Base-by-base conservation (phyloP, 2,329 filamentous ascomycete genomes). In the Ophiostoma quercus region DNA sequence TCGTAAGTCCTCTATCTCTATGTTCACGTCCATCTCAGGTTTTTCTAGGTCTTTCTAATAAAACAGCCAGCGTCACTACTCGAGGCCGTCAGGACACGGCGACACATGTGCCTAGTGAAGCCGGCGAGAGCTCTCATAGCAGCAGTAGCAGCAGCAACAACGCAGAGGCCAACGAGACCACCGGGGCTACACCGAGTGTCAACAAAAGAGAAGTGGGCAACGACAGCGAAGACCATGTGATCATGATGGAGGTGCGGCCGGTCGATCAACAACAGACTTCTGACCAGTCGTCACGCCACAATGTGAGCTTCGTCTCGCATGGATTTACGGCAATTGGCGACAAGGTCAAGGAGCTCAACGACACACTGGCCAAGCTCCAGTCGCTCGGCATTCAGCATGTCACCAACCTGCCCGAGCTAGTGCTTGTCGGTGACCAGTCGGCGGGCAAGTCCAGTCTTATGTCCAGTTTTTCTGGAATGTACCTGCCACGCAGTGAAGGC, bases 391-490 rank as follows among this genome's bases (percentile, higher is more conserved):
- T 96, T 0, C 88, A 90, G 67, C 86, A 90, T 22, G 85, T 88
- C 4, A 85, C 92, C 0, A 85, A 87, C 0, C 81, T 96, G 0
- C 92, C 93, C 0, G 92, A 92, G 74, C 87, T 96, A 11, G 90
- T 94, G 6, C 86, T 96, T 0, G 87, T 96, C 0, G 93, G 93
- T 0, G 92, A 96, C 67, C 93, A 97, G 75, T 91, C 87, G 0
- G 90, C 92, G 0, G 94, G 93, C 0, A 97, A 97, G 76, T 92
- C 89, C 0, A 92, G 81, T 37, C 76, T 86, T 5, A 86, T 86
- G 84, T 88, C 88, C 14, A 88, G 86, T 0, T 85, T 91, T 66
- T 83, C 85, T 0, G 90, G 89, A 3, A 88, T 95, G 32, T 88
- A 88, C 25, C 85, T 94, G 0, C 92, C 92, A 0, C 84, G 90